Evolutionary conservation across 176 grass and related monocot genomes (phyloP), one percentile per base, ranked within the genome.

Genomic region (Eleusine coracana): DNA sequence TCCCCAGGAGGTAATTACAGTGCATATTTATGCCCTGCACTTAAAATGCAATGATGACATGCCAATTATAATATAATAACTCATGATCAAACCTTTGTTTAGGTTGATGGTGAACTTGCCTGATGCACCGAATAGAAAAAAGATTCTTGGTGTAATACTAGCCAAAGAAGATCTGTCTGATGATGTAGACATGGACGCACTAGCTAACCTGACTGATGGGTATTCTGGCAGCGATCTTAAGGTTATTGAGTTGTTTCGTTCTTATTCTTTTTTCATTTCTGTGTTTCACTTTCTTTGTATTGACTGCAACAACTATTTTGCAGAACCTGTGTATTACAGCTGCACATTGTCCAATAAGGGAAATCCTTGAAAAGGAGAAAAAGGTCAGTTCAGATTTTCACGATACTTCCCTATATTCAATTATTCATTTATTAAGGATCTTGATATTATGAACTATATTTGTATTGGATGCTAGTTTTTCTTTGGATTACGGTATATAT

Each of bases 71-170:
- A n/a, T n/a, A n/a, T n/a, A 52, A 68, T 68, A 82, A 85, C 66
- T 40, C 3, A 18, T 82, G n/a, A 10, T 67, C 60, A 49, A 78
- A 34, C 2, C 66, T 37, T 86, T 66, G 20, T 74, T 90, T 84
- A 98, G 96, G 84, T 93, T 98, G 85, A 98, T 98, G 96, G 96
- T 98, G 87, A 92, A 98, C 69, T 91, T 98, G 79, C 96, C 96
- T 69, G 96, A 95, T 38, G 85, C 87, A 52, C 74, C 85, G 17
- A 98, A 98, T 72, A 90, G 96, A 84, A 94, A 90, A 77, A 98
- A 93, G 83, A 98, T 98, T 87, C 82, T 98, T 55, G 77, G 87
- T 64, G 87, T 98, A 77, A 98, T 98, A 91, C 77, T 98, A 68
- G 93, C 87, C 34, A 98, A 98, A 88, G 96, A 98, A 88, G 92